Conservation (phyloP, 345 rosid genomes). For the sweet orange (Citrus sinensis) region DVS_A1.0 CM039163.1:44829001-44829500, state of each 20-base stretch:
- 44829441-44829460: slow-evolving; percentile 3
- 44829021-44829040: not conserved
- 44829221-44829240: not conserved
- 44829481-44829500: not conserved
- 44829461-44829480: not conserved
- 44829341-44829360: slow-evolving; percentile 19
- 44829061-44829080: not conserved
- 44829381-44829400: not conserved
- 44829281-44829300: not conserved
- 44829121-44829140: no score
- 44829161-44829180: not conserved
- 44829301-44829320: not conserved
- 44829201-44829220: not conserved
- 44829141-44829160: not conserved
- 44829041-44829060: not conserved
- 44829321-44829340: not conserved
- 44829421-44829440: slow-evolving; percentile 1
- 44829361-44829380: not conserved
- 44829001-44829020: no score
- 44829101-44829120: not conserved
- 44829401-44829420: not conserved
- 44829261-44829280: not conserved
- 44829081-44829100: not conserved
- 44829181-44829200: not conserved
- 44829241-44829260: not conserved